These are phyloP conservation scores for Alternaria longipes DNA, from an alignment of 2,329 filamentous ascomycete genomes.

Conservation along the genomic window DNA sequence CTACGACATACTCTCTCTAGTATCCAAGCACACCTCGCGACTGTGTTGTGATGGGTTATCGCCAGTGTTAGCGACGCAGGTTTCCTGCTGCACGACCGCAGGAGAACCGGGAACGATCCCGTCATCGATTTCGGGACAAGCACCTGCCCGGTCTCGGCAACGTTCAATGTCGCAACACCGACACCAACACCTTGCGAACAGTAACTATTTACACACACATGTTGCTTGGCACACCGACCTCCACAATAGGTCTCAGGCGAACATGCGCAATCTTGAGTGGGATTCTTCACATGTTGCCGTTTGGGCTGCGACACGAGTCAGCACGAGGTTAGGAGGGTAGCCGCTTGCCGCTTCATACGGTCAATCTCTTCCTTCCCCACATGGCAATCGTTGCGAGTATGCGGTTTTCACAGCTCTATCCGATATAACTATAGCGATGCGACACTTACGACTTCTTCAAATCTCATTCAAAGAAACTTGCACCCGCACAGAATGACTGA, in stretches of 20 bases:
- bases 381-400: neutral
- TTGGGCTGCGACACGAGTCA: neutral
- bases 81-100: neutral
- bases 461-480: neutral
- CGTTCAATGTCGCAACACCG: neutral
- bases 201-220: neutral
- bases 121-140: neutral
- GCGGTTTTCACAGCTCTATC: neutral
- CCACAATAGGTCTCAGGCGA: neutral
- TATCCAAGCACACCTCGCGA: neutral
- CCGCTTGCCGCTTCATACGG: neutral
- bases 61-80: neutral
- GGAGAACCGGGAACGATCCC: neutral
- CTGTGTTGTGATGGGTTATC: neutral
- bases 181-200: neutral
- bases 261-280: neutral
- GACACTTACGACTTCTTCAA: neutral
- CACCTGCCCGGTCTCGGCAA: neutral
- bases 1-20: neutral
- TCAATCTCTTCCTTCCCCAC: neutral
- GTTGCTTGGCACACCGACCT: neutral
- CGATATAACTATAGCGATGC: neutral
- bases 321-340: neutral
- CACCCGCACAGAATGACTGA: slow-evolving; percentile 7
- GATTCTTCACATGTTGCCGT: neutral